Conservation (phyloP, 2,329 filamentous ascomycete genomes). For the Ophiocordyceps robertsii region DNA sequence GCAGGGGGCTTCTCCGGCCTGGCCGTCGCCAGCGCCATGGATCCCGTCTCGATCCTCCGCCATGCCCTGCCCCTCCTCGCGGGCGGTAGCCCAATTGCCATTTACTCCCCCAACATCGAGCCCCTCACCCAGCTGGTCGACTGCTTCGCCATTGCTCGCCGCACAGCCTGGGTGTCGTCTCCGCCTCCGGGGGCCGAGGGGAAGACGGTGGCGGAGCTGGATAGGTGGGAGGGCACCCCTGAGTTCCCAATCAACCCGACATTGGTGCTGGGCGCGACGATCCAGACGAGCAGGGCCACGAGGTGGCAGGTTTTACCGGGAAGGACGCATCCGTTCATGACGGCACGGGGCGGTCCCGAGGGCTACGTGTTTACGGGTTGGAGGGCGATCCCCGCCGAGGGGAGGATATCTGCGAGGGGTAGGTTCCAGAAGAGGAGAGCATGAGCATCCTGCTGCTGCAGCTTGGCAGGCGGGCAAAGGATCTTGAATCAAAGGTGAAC, state of each 20-base stretch:
- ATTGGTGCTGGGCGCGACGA: slow-evolving; percentile 59
- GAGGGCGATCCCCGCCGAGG: slow-evolving; percentile 66
- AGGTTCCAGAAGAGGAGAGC: slow-evolving; percentile 52
- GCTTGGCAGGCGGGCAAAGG: neutral
- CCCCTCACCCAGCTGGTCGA: slow-evolving; percentile 67
- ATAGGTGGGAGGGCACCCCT: slow-evolving; percentile 44
- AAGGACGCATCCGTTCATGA: slow-evolving; percentile 91
- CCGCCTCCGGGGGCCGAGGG: slow-evolving; percentile 32
- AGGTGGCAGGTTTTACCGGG: slow-evolving; percentile 87
- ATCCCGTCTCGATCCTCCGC: slow-evolving; percentile 61
- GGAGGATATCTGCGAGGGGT: slow-evolving; percentile 70
- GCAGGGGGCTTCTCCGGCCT: slow-evolving; percentile 72
- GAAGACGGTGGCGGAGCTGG: slow-evolving; percentile 33
- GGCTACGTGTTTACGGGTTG: slow-evolving; percentile 82
- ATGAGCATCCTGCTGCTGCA: neutral
- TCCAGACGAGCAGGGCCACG: slow-evolving; percentile 69
- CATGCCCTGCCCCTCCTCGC: slow-evolving; percentile 67
- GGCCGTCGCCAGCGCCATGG: slow-evolving; percentile 70
- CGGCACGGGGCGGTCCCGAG: slow-evolving; percentile 70
- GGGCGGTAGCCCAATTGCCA: slow-evolving; percentile 71
- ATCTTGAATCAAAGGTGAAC: neutral
- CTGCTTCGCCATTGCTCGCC: slow-evolving; percentile 67
- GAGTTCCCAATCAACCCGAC: slow-evolving; percentile 86
- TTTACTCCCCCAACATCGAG: slow-evolving; percentile 74
- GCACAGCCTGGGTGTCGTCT: slow-evolving; percentile 56